Evolutionary conservation across 2,329 filamentous ascomycete genomes (phyloP).

Genomic region (Hypomyces rosellus): DNA sequence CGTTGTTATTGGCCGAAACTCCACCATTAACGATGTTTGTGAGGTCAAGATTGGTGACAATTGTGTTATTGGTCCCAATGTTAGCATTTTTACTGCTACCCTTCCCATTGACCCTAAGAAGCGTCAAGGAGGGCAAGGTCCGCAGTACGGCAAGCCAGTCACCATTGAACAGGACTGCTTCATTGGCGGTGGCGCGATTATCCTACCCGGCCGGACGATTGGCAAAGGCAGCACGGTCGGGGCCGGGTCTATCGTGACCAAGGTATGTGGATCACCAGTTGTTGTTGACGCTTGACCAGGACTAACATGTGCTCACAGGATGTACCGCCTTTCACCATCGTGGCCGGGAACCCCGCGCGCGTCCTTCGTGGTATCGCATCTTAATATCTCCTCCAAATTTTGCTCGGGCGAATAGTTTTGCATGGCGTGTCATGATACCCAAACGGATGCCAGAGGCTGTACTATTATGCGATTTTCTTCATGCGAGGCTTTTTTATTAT

Average conservation of each 20-base stretch:
- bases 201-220: slow-evolving; percentile 74
- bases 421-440: slow-evolving; percentile 28
- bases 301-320: slow-evolving; percentile 34
- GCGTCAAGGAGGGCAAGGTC: slow-evolving; percentile 66
- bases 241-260: slow-evolving; percentile 80
- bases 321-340: slow-evolving; percentile 62
- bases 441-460: slow-evolving; percentile 15
- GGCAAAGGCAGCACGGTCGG: slow-evolving; percentile 74
- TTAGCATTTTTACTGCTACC: slow-evolving; percentile 75
- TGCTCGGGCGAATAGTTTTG: slow-evolving; percentile 11
- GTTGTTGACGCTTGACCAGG: too few species aligned
- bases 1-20: slow-evolving; percentile 76
- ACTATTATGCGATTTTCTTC: slow-evolving; percentile 13
- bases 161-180: slow-evolving; percentile 81
- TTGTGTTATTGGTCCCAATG: slow-evolving; percentile 72
- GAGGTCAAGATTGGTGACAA: slow-evolving; percentile 75
- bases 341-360: slow-evolving; percentile 63
- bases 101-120: slow-evolving; percentile 66
- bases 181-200: slow-evolving; percentile 69
- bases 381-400: slow-evolving; percentile 5
- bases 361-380: slow-evolving; percentile 39
- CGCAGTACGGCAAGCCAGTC: slow-evolving; percentile 64
- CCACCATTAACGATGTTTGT: slow-evolving; percentile 80
- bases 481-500: not conserved
- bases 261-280: slow-evolving; percentile 37